Evolutionary conservation across 2,329 filamentous ascomycete species (phyloP), one percentile per base, ranked within the genome.

Genomic region (Hypoxylon sp.): DNA sequence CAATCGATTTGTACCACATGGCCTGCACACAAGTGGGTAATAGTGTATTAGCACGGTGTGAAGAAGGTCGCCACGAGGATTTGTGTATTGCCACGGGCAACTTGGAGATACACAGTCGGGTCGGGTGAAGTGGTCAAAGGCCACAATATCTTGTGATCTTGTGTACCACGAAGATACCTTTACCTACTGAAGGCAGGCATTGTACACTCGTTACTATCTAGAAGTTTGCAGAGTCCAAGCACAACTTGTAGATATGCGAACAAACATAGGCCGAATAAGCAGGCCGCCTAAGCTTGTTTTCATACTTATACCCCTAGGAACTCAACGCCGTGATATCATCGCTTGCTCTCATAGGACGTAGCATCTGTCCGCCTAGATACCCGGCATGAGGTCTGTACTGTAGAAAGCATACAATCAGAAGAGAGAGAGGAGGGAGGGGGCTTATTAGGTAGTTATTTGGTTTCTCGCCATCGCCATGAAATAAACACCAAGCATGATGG

Each of bases 111-210:
- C 33, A 35, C 30, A 48, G 48, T 61, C 40, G 56, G 49, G 56
- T 35, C 49, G 56, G 49, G 62, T 35, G 46, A 55, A 55, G 30
- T 55, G 22, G 40, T 22, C 31, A 55, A 44, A 35, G 33, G 44
- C 33, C 57, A 56, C 49, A 13, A 53, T 42, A 51, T 50, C 56
- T 48, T 8, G 42, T 44, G 63, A 51, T 50, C 56, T 48, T 8
- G 42, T 44, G 63, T 61, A 46, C 33, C 20, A 51, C 51, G 20
- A 37, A 44, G 44, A 22, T 56, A 42, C 42, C 33, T 61, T 25
- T n/a, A 20, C 17, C 20, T 61, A 64, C 54, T 11, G 49, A 44
- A 8, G 40, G 54, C 22, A 25, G 44, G 56, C 57, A 44, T 37
- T 57, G 37, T 55, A 55, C 37, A 2, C 64, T 48, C n/a, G 10